Conservation (phyloP, 176 grass and related monocot genomes). For the Ensete glaucum region DNA sequence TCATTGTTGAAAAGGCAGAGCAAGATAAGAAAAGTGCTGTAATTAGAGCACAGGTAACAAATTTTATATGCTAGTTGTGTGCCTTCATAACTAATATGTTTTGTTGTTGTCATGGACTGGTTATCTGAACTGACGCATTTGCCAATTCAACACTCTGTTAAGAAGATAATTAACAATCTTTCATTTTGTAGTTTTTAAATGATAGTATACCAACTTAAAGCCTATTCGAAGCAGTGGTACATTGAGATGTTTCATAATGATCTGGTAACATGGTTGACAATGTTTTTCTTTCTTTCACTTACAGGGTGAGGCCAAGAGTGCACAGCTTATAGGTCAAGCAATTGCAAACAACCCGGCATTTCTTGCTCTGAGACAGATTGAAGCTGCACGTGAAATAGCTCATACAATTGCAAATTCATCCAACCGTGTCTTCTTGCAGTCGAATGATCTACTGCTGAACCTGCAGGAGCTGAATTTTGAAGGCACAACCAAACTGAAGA, state of each 20-base stretch:
- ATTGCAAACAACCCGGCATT: conserved; percentile 80
- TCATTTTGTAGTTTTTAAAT: no score
- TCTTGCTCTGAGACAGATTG: conserved; percentile 60
- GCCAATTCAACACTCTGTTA: no score
- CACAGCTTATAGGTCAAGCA: conserved; percentile 71
- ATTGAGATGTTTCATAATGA: not conserved
- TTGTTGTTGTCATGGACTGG: not conserved
- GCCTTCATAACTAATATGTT: no score
- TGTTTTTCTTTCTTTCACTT: conserved; percentile 1
- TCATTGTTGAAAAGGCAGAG: conserved; percentile 78
- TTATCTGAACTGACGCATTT: not conserved
- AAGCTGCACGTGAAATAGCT: conserved; percentile 81
- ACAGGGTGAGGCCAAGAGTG: conserved; percentile 94
- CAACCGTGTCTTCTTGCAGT: conserved; percentile 76
- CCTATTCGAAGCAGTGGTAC: no score
- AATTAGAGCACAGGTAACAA: conserved; percentile 62
- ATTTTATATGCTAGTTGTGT: no score
- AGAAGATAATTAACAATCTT: no score
- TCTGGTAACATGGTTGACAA: not conserved
- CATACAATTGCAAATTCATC: conserved; percentile 59
- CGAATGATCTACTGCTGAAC: conserved; percentile 64
- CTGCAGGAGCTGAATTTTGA: conserved; percentile 44
- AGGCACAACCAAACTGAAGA: not conserved
- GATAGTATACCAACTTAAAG: no score
- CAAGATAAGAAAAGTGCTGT: conserved; percentile 70